These are phyloP conservation scores for Naganishia vishniacii DNA, from an alignment of 768 basidiomycete genomes.

Conservation along the genomic window DNA sequence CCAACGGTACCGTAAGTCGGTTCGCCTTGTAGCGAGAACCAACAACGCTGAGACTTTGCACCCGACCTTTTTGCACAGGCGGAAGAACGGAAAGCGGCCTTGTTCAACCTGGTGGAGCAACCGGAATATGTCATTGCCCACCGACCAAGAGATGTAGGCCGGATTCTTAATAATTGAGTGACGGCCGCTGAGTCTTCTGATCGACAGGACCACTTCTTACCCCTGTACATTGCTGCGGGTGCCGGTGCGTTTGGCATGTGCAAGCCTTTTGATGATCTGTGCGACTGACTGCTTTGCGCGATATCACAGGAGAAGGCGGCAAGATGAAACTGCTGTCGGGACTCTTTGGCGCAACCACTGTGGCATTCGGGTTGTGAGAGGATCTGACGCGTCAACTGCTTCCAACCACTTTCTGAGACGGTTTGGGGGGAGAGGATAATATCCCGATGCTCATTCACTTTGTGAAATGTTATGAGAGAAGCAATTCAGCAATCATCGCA, in stretches of 20 bases:
- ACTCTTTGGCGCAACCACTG: constrained; percentile 12
- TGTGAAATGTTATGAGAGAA: too few species aligned
- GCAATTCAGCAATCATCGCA: too few species aligned
- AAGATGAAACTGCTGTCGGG: constrained; percentile 5
- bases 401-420: too few species aligned
- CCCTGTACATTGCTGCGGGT: constrained; percentile 21
- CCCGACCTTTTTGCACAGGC: constrained; percentile 11
- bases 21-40: neutral
- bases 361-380: constrained; percentile 10
- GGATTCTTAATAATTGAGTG: neutral
- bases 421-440: too few species aligned
- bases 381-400: too few species aligned
- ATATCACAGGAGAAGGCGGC: constrained; percentile 8
- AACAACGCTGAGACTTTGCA: too few species aligned
- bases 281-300: neutral
- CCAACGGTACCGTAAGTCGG: constrained; percentile 3
- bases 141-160: neutral
- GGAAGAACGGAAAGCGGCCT: constrained; percentile 13
- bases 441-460: too few species aligned
- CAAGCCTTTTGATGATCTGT: neutral
- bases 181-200: neutral
- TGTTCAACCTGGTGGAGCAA: constrained; percentile 11
- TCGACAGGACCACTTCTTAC: constrained; percentile 8
- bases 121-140: constrained; percentile 19
- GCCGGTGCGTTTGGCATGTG: constrained; percentile 8